Base-by-base conservation (phyloP, 495 filamentous ascomycete genomes). In the Cladorrhinum samala region DNA sequence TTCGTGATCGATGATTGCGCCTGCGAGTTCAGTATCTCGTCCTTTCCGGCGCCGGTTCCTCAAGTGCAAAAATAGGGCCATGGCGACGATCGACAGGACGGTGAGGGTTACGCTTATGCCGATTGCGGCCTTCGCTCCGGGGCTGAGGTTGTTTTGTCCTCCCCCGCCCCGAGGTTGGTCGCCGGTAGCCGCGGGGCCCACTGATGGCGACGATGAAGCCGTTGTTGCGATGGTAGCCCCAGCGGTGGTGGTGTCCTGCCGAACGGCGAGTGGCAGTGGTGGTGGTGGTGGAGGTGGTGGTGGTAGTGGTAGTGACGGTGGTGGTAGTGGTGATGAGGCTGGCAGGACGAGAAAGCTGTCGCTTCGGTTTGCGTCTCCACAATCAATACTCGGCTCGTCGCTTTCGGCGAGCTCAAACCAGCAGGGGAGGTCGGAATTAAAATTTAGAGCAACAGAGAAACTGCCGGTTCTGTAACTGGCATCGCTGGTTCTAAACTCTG, bases 331-430 rank as follows among this genome's bases (percentile, higher is more conserved):
- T 41, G 52, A 49, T 25, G 47, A 33, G 4, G 36, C 38, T 23
- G 56, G 39, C 4, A 37, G 42, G 8, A 61, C n/a, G 20, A 46
- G 4, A 46, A 66, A 66, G 2, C 37, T 45, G 0, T 25, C 23
- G 41, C 61, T 61, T 20, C 27, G 5, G 27, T 33, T 33, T 5
- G 27, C 30, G 43, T 33, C 57, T 39, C 57, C 51, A 43, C 66
- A 68, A 20, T 55, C 59, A 20, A 53, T 49, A 3, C 47, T 13
- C 36, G 36, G n/a, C n/a, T 46, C 17, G 48, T 42, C 19, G 23
- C n/a, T n/a, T n/a, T n/a, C n/a, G n/a, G n/a, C 25, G 46, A 68
- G 57, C 18, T 57, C 49, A 50, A 68, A 65, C 61, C 62, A 68
- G 52, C 66, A 68, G 25, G 59, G 57, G 14, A 55, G 57, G 49